Base-by-base conservation (phyloP, 805 yeast genomes). In the Pichia deserticola region DNA sequence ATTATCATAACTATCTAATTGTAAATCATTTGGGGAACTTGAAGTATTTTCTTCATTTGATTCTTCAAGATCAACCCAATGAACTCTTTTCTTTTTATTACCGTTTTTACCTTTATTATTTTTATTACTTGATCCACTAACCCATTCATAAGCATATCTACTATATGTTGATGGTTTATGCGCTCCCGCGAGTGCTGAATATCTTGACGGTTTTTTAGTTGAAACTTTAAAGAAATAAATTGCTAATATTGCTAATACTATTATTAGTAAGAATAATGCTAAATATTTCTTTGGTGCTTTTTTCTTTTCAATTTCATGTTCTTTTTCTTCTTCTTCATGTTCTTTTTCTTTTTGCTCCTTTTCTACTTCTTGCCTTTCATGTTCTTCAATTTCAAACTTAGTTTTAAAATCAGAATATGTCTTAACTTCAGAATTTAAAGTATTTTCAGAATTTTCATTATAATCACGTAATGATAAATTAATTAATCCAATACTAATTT, bases 401-500 rank as follows among this genome's bases (percentile, higher is more conserved):
- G 20, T 36, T 29, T 13, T 41, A 25, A 36, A 15, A 13, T 41
- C 30, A 36, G 50, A 42, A 27, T 11, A 48, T 10, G 50, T 48
- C 9, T 44, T 45, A 20, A 37, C 44, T 35, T 51, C 53, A 4
- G 20, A 20, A 20, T 20, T 20, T 20, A 20, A 20, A 20, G 13
- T 12, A 9, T 41, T 54, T 15, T 55, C 49, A 27, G 36, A 38
- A 11, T 47, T 52, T n/a, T 51, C 47, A 32, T 54, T 54, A 47
- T 63, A 9, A 25, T 48, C 45, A 35, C 45, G 34, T 36, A 49
- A 36, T 12, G 51, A 32, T 5, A 66, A 52, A 59, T 88, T 89
- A 39, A 89, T 68, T 52, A 90, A 66, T 15, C 89, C 88, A 55
- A 89, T 73, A 7, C 90, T 77, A 30, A 77, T 74, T 42, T 74